Percentiles rank a stretch among this genome's conserved stretches.
Evolutionary conservation across 768 basidiomycete species (phyloP).

Genomic region (Pisolithus microcarpus): DNA sequence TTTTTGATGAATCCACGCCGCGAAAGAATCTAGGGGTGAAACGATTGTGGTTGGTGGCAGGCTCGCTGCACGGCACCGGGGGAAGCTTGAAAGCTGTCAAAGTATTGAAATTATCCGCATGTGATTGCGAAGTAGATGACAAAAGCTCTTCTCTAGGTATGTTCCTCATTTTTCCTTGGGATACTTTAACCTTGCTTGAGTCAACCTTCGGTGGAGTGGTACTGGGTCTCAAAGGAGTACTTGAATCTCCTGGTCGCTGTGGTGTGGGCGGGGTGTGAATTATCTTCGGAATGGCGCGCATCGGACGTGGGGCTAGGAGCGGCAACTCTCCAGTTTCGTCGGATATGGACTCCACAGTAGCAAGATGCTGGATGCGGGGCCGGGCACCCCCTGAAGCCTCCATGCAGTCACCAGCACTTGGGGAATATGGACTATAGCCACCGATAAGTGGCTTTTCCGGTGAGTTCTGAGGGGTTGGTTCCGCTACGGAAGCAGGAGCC

Average conservation of each 20-base stretch:
- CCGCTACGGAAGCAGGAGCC: constrained; percentile 7
- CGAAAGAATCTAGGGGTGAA: constrained; percentile 27
- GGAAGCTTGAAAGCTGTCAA: neutral
- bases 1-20: constrained; percentile 18
- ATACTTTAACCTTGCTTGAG: constrained; percentile 12
- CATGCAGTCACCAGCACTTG: constrained; percentile 2
- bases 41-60: constrained; percentile 15
- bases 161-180: constrained; percentile 8
- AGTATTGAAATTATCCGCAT: neutral
- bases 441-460: constrained; percentile 10
- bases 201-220: constrained; percentile 7
- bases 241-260: constrained; percentile 18
- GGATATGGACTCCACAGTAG: constrained; percentile 22
- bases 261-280: constrained; percentile 33
- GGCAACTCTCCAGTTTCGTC: constrained; percentile 18
- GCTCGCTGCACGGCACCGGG: neutral
- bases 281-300: constrained; percentile 24
- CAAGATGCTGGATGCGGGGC: constrained; percentile 8
- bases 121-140: constrained; percentile 7
- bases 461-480: constrained; percentile 12
- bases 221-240: constrained; percentile 2
- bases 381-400: neutral
- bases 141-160: constrained; percentile 23
- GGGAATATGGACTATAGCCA: constrained; percentile 9
- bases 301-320: constrained; percentile 21